These are phyloP conservation scores for Cladosporium phlei DNA, from an alignment of 2,329 filamentous ascomycete genomes.

Conservation along the genomic window DNA sequence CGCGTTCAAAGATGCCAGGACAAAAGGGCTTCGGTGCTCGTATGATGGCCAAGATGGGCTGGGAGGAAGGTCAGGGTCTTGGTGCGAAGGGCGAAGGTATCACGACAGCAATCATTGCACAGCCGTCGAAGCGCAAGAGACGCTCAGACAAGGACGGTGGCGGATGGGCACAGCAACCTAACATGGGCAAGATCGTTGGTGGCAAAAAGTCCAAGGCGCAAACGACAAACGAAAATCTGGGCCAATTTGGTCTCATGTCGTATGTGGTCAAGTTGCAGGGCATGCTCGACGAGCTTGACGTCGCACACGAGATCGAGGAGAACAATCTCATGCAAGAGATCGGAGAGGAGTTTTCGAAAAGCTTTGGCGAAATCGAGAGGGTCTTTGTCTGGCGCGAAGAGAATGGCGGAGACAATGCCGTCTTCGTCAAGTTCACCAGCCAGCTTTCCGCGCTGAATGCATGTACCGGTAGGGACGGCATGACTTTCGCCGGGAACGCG, in stretches of 20 bases:
- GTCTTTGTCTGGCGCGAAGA: conserved; percentile 55
- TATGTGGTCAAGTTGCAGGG: conserved; percentile 75
- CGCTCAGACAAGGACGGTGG: conserved; percentile 72
- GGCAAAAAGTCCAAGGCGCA: conserved; percentile 54
- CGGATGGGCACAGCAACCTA: conserved; percentile 64
- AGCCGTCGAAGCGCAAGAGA: conserved; percentile 82
- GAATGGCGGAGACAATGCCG: conserved; percentile 42
- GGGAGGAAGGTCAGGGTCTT: conserved; percentile 81
- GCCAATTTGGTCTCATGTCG: conserved; percentile 55
- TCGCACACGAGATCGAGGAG: conserved; percentile 69
- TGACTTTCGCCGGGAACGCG: conserved; percentile 80
- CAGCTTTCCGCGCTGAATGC: conserved; percentile 82
- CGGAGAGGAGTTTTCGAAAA: conserved; percentile 84
- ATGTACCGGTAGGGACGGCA: conserved; percentile 81
- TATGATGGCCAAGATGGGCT: conserved; percentile 90
- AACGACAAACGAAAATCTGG: conserved; percentile 32
- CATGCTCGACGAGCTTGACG: conserved; percentile 82
- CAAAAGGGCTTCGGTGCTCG: conserved; percentile 81
- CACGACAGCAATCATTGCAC: conserved; percentile 72
- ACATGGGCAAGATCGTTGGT: conserved; percentile 75
- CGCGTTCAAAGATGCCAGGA: conserved; percentile 65
- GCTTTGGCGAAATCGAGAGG: conserved; percentile 45
- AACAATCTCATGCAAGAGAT: conserved; percentile 82
- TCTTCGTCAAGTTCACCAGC: conserved; percentile 92
- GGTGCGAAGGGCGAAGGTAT: conserved; percentile 81